Evolutionary conservation across 495 filamentous ascomycete species (phyloP).

Genomic region (Xylaria longipes): DNA sequence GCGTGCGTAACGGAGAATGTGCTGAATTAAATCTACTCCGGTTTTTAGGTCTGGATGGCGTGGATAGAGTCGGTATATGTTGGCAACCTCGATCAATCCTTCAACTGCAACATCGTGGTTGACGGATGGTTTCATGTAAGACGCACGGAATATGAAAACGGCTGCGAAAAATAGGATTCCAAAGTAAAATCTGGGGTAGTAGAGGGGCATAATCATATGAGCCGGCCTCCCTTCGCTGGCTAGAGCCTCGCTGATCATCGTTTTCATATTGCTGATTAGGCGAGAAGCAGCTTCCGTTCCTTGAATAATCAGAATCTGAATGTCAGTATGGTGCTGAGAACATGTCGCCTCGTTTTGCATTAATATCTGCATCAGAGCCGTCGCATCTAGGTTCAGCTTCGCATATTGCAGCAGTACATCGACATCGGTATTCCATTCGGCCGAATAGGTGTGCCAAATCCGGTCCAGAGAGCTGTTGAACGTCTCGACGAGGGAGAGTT

Average conservation of each 20-base stretch:
- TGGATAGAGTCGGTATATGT: conserved; percentile 9
- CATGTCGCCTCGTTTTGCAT: not conserved
- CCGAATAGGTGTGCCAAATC: conserved; percentile 3
- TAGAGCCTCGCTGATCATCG: not conserved
- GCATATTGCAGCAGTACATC: conserved; percentile 13
- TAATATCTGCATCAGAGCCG: conserved; percentile 15
- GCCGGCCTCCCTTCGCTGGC: not conserved
- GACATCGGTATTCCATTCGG: conserved; percentile 14
- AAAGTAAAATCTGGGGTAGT: conserved; percentile 18
- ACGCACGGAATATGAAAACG: conserved; percentile 10
- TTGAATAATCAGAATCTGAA: conserved; percentile 11
- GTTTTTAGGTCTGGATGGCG: not conserved
- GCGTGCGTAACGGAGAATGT: not conserved
- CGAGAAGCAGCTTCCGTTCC: conserved; percentile 6
- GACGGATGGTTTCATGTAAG: conserved; percentile 1
- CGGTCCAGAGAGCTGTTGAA: conserved; percentile 12
- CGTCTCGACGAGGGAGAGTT: conserved; percentile 10
- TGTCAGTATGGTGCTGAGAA: not conserved
- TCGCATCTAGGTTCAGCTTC: conserved; percentile 8
- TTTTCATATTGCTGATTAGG: conserved; percentile 6
- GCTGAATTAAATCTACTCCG: conserved; percentile 5
- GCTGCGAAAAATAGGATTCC: conserved; percentile 9
- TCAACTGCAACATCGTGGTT: not conserved
- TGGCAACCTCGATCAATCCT: not conserved
- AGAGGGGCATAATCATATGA: not conserved